Base-by-base conservation (phyloP, 192 early-diverging fungal species). In the Fimicolochytrium jonesii region DNA sequence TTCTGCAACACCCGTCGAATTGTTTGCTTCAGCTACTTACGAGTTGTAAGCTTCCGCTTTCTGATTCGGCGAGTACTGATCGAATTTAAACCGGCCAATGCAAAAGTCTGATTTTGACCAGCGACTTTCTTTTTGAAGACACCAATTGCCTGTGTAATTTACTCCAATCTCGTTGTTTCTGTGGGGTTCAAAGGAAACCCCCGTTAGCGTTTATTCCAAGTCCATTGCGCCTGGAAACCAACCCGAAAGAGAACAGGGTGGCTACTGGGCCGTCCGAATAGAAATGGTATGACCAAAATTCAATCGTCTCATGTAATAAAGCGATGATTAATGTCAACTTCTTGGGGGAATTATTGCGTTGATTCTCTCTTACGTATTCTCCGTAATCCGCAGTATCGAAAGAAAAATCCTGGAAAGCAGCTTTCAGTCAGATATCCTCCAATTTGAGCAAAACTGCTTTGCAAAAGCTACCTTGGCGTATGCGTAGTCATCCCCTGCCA, bases 281-380 rank as follows among this genome's bases (percentile, higher is more conserved):
- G 22, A 56, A 37, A 28, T 56, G 54, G 33, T 56, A 56, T 23
- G 54, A 23, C 54, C 54, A 56, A 39, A 56, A 56, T 36, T 56
- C 54, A 22, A 56, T 56, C 0, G 54, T 56, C 43, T 44, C 23
- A 3, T 3, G 23, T 6, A 23, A 44, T 23, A n/a, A n/a, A n/a
- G n/a, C n/a, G n/a, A n/a, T n/a, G n/a, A n/a, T n/a, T n/a, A n/a
- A n/a, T n/a, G n/a, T n/a, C n/a, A n/a, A n/a, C n/a, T n/a, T n/a
- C n/a, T n/a, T n/a, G n/a, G n/a, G n/a, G n/a, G n/a, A n/a, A n/a
- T n/a, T n/a, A n/a, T n/a, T n/a, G n/a, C n/a, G n/a, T n/a, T n/a
- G n/a, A n/a, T n/a, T n/a, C n/a, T n/a, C n/a, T 22, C 43, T 44
- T 23, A 44, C 43, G 20, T 56, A 56, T 39, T 56, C 54, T 17